These are phyloP conservation scores for Anacardium occidentale DNA, from an alignment of 345 rosid species.

Conservation along the genomic window DNA sequence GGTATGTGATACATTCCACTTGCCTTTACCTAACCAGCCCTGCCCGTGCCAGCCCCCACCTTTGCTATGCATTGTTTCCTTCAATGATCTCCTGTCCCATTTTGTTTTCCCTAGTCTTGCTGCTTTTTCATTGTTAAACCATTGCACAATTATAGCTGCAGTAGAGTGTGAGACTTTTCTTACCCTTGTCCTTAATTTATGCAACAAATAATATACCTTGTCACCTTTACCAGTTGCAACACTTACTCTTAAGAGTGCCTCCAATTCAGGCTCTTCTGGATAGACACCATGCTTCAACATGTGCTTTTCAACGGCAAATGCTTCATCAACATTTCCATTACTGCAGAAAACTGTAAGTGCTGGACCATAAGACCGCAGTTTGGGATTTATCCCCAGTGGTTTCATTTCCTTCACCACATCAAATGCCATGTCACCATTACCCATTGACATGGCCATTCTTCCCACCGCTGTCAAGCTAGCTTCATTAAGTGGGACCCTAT, in stretches of 20 bases:
- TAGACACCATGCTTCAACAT: slow-evolving; percentile 63
- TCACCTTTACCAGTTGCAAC: slow-evolving; percentile 49
- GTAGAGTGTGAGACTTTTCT: slow-evolving; percentile 53
- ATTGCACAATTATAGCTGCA: slow-evolving; percentile 43
- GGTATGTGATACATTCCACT: slow-evolving; percentile 46
- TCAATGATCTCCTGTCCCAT: slow-evolving; percentile 38
- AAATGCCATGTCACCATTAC: slow-evolving; percentile 68
- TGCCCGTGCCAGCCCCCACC: slow-evolving; percentile 82
- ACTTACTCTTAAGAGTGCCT: slow-evolving; percentile 54
- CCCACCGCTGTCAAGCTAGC: slow-evolving; percentile 61
- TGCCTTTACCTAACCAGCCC: slow-evolving; percentile 73
- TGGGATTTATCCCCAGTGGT: slow-evolving; percentile 49
- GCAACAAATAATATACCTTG: slow-evolving; percentile 63
- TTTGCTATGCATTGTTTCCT: slow-evolving; percentile 40
- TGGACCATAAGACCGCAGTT: slow-evolving; percentile 64
- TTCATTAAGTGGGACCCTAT: slow-evolving; percentile 52
- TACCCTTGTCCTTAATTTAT: slow-evolving; percentile 48
- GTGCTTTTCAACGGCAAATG: slow-evolving; percentile 57
- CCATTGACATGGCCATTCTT: slow-evolving; percentile 63
- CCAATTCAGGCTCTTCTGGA: slow-evolving; percentile 66
- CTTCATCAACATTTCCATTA: slow-evolving; percentile 44
- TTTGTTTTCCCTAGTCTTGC: slow-evolving; percentile 50
- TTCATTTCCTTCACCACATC: slow-evolving; percentile 66
- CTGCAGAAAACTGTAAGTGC: slow-evolving; percentile 50
- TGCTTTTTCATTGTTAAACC: slow-evolving; percentile 55